Percentiles rank a stretch among this genome's conserved stretches.
These are phyloP conservation scores for Thelephora ganbajun DNA, from an alignment of 768 basidiomycete genomes.

Conservation along the genomic window DNA sequence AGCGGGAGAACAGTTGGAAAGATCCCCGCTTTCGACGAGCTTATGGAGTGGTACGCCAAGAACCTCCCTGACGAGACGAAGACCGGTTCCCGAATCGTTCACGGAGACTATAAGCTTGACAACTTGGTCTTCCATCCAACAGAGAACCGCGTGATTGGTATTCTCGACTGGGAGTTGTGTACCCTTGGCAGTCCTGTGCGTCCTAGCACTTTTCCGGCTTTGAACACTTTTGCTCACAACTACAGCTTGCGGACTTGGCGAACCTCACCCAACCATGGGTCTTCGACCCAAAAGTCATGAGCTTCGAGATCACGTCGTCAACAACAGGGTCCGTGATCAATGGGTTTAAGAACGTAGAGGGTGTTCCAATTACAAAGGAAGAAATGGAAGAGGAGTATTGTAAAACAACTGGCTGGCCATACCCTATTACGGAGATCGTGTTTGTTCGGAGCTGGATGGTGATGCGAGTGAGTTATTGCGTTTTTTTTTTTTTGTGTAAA, in stretches of 20 bases:
- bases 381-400: slow-evolving; percentile 78
- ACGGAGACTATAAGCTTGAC: slow-evolving; percentile 97
- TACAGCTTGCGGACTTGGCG: slow-evolving; percentile 72
- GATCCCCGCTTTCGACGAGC: slow-evolving; percentile 61
- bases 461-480: slow-evolving; percentile 41
- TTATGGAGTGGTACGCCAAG: slow-evolving; percentile 63
- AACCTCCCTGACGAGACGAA: slow-evolving; percentile 68
- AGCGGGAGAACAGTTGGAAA: slow-evolving; percentile 43
- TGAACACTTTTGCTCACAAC: not conserved
- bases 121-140: slow-evolving; percentile 91
- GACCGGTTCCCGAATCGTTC: slow-evolving; percentile 75
- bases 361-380: slow-evolving; percentile 48
- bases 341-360: slow-evolving; percentile 48
- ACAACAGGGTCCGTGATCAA: slow-evolving; percentile 19
- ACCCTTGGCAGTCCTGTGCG: slow-evolving; percentile 84
- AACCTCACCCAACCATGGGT: slow-evolving; percentile 84
- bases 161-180: slow-evolving; percentile 95
- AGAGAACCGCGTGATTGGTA: slow-evolving; percentile 85
- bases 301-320: slow-evolving; percentile 11
- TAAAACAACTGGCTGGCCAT: slow-evolving; percentile 43
- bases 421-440: slow-evolving; percentile 66
- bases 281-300: slow-evolving; percentile 30
- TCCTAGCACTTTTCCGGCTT: slow-evolving; percentile 4
- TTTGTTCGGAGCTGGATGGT: slow-evolving; percentile 83
- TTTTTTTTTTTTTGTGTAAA: slow-evolving; percentile 1